Evolutionary conservation across 805 yeast species (phyloP), one percentile per base, ranked within the genome.

Genomic region (Kluyveromyces nonfermentans): DNA sequence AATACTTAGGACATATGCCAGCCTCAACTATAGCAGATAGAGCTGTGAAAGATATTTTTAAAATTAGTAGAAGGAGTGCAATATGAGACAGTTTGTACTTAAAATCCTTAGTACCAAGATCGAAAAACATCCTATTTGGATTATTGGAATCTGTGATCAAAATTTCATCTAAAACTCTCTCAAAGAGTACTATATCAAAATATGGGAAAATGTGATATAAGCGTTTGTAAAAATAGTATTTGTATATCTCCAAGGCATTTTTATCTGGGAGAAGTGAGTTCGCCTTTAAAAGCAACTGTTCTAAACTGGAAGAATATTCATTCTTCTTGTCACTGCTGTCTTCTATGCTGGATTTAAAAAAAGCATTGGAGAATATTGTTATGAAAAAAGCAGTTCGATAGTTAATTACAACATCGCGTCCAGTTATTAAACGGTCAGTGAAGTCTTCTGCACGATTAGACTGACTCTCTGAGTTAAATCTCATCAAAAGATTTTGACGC

Each of bases 121-220:
- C 25, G 10, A 43, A 32, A 4, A 14, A 30, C 39, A 22, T 25
- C 14, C 37, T 16, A 1, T 14, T 17, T 3, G 34, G 37, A 2
- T n/a, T n/a, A 9, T 45, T 34, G 4, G 31, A 32, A 33, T 45
- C 39, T 16, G 30, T 40, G 1, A 17, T 10, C 22, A 47, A 33
- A 8, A 45, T 33, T 25, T 37, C 40, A n/a, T 21, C 22, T 12
- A 47, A n/a, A 28, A 34, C 35, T 7, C 35, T 14, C n/a, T 47
- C 50, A 40, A 47, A 47, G 12, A 21, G 17, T 5, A 14, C 31
- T 12, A 40, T 28, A 17, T 43, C 42, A 6, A 47, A 25, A 31
- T 25, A 33, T 17, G 46, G 43, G 16, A 31, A 37, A 9, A 42
- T 42, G 4, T 37, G 36, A 33, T 40, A 47, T 1, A 47, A 10